These are phyloP conservation scores for Cantharellus anzutake DNA, from an alignment of 768 basidiomycete genomes.

Conservation along the genomic window DNA sequence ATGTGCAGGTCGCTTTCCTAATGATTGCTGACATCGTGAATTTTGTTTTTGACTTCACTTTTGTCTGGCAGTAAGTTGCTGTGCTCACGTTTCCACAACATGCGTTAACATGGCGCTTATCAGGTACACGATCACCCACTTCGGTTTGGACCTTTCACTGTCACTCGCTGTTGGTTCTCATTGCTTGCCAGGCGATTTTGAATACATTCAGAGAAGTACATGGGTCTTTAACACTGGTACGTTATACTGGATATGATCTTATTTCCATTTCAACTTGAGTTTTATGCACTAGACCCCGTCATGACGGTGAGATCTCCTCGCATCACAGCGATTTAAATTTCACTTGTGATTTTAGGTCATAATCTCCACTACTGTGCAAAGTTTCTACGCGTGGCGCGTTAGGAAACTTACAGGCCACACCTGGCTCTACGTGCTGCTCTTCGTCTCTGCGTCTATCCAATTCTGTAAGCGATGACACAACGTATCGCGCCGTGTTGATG, in stretches of 20 bases:
- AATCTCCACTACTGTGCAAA: background rate
- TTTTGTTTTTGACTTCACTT: background rate
- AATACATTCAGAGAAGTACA: background rate
- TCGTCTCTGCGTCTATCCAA: background rate
- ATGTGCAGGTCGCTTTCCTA: background rate
- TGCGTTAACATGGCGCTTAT: background rate
- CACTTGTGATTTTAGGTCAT: background rate
- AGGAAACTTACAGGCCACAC: background rate
- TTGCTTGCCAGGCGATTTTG: background rate
- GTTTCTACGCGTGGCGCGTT: background rate
- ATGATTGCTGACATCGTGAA: background rate
- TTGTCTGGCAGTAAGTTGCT: background rate
- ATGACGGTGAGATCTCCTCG: background rate
- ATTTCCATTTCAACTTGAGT: background rate
- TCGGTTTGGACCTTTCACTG: background rate
- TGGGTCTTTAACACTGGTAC: slow-evolving; percentile 1
- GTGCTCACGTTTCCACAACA: background rate
- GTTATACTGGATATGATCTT: background rate
- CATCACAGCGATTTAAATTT: background rate
- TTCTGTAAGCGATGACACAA: background rate
- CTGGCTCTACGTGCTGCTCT: background rate
- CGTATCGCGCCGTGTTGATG: background rate
- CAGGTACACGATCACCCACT: background rate
- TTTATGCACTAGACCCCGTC: background rate
- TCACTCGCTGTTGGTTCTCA: background rate